Evolutionary conservation across 2,329 filamentous ascomycete genomes (phyloP).

Genomic region (Zarea fungicola): DNA sequence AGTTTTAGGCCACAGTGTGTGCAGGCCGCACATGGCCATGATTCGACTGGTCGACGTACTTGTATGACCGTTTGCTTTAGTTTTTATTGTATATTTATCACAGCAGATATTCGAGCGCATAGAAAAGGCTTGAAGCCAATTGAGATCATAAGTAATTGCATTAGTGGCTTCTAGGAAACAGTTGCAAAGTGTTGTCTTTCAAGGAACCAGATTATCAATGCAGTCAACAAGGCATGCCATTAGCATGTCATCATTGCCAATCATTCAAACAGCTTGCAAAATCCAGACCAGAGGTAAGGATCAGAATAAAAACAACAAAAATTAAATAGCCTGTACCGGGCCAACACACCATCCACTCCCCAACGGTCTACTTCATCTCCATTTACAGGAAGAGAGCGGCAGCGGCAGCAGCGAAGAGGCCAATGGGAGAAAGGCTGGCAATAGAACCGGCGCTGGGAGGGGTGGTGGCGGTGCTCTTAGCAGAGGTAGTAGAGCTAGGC

Average conservation of each 20-base stretch:
- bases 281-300: background rate
- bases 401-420: constrained; percentile 1
- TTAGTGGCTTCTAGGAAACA: background rate
- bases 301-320: background rate
- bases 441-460: background rate
- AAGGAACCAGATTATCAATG: background rate
- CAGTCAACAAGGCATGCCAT: background rate
- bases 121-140: no score
- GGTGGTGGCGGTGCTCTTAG: background rate
- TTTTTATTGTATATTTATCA: no score
- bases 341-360: no score
- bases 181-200: background rate
- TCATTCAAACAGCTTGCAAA: background rate
- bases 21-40: no score
- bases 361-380: background rate
- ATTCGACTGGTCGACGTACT: no score
- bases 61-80: no score
- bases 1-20: no score
- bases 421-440: background rate
- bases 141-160: background rate
- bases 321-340: no score
- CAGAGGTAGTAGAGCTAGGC: background rate
- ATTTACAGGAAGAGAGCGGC: constrained; percentile 3
- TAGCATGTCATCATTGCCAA: background rate
- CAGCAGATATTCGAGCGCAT: no score